These are phyloP conservation scores for Vaccinium corymbosum DNA, from an alignment of 148 eudicot genomes.

Conservation along the genomic window DNA sequence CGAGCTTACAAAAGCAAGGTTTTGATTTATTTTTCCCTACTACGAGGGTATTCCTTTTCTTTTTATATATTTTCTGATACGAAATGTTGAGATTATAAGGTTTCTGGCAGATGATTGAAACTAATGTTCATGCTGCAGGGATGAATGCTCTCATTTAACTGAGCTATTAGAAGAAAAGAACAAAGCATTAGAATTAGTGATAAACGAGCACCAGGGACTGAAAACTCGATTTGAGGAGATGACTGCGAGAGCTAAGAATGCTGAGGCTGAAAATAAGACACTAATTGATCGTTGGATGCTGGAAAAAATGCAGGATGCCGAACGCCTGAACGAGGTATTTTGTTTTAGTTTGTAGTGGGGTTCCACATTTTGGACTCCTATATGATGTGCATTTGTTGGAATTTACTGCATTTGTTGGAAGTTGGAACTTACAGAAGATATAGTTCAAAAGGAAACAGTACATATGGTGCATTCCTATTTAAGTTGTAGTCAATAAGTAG, in stretches of 20 bases:
- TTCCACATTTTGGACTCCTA: neutral
- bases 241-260: conserved; percentile 51
- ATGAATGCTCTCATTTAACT: conserved; percentile 58
- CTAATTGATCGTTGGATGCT: conserved; percentile 90
- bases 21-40: neutral
- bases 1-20: conserved; percentile 13
- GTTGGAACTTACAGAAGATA: neutral
- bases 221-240: conserved; percentile 64
- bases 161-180: conserved; percentile 65
- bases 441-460: neutral
- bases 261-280: conserved; percentile 75
- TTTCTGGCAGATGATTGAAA: neutral
- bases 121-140: conserved; percentile 43
- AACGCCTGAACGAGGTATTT: conserved; percentile 83
- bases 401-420: neutral
- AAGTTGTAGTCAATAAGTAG: neutral
- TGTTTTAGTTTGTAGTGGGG: neutral
- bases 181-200: conserved; percentile 61
- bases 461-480: neutral
- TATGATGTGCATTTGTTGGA: neutral
- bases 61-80: neutral
- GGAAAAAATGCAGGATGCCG: conserved; percentile 97
- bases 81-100: neutral
- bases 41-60: too few species aligned
- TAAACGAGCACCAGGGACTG: conserved; percentile 63